Percentiles rank a stretch among this genome's conserved stretches.
phyloP scores from a whole-genome alignment of 768 basidiomycete genomes.

The Coprinellus micaceus region DNA sequence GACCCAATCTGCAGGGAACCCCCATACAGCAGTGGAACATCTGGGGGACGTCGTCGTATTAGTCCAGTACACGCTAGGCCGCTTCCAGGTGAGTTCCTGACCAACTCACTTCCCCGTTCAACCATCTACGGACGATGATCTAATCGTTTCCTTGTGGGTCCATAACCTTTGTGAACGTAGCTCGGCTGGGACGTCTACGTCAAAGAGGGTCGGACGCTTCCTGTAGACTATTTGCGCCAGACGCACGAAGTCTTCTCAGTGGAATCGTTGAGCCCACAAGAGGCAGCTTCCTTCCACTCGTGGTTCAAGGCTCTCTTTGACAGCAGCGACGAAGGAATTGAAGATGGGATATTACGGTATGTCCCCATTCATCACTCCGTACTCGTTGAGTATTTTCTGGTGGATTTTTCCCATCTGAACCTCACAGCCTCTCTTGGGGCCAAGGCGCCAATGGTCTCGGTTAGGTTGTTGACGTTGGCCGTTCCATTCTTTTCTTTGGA shows the following conservation, averaged over 20 bases:
- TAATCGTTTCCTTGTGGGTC: constrained; percentile 6
- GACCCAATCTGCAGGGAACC: constrained; percentile 70
- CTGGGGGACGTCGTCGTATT: constrained; percentile 79
- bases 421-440: too few species aligned
- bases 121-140: not conserved
- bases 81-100: constrained; percentile 50
- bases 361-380: not conserved
- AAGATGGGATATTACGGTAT: constrained; percentile 71
- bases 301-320: constrained; percentile 84
- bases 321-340: constrained; percentile 74
- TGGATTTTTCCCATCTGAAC: not conserved
- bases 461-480: too few species aligned
- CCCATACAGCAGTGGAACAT: constrained; percentile 76
- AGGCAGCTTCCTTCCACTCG: constrained; percentile 40
- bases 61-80: constrained; percentile 58
- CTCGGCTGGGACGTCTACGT: constrained; percentile 46
- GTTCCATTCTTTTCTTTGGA: not conserved
- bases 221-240: constrained; percentile 47
- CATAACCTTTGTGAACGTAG: constrained; percentile 26
- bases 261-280: constrained; percentile 41
- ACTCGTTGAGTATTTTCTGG: not conserved
- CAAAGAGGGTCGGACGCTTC: constrained; percentile 42
- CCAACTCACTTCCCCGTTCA: not conserved
- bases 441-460: too few species aligned
- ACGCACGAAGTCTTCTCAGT: constrained; percentile 41